phyloP scores from a whole-genome alignment of 179 eudicot genomes.

The Silene coronaria region DNA sequence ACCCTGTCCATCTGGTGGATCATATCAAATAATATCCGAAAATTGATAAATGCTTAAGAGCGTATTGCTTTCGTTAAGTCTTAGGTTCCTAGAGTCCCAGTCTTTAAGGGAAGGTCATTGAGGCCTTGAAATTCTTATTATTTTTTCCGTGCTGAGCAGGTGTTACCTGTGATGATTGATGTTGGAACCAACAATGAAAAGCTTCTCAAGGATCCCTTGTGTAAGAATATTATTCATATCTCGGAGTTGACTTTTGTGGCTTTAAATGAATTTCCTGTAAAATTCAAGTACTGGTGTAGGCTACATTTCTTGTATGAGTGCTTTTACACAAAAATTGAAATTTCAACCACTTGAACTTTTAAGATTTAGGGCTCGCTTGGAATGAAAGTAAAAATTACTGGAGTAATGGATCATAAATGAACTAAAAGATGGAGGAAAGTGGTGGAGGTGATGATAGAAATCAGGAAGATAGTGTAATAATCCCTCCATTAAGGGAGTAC shows the following conservation, averaged over 20 bases:
- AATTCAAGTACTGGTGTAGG: background rate
- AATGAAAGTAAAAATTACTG: too few relatives aligned
- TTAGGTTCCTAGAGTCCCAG: background rate
- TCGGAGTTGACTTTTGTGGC: background rate
- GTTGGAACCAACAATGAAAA: slow-evolving; percentile 95
- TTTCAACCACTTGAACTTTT: background rate
- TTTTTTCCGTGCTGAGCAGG: slow-evolving; percentile 40
- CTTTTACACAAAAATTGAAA: background rate
- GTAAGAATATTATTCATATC: slow-evolving; percentile 40
- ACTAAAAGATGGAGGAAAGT: too few relatives aligned
- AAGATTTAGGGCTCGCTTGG: too few relatives aligned
- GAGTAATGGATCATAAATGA: too few relatives aligned
- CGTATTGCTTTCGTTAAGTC: background rate
- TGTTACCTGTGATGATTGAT: slow-evolving; percentile 94
- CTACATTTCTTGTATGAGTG: slow-evolving; percentile 5
- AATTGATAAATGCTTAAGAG: background rate
- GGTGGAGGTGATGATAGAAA: too few relatives aligned
- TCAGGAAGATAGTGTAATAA: too few relatives aligned
- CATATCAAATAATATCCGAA: background rate
- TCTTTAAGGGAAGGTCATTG: background rate
- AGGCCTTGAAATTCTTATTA: slow-evolving; percentile 12
- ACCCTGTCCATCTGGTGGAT: background rate
- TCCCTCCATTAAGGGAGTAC: too few relatives aligned
- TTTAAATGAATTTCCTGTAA: background rate
- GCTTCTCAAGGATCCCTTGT: slow-evolving; percentile 75